A percentile compares a stretch with the other conserved stretches of the same genome.
Conservation (phyloP, 176 grass and related monocot genomes). For the Paspalum notatum region DNA sequence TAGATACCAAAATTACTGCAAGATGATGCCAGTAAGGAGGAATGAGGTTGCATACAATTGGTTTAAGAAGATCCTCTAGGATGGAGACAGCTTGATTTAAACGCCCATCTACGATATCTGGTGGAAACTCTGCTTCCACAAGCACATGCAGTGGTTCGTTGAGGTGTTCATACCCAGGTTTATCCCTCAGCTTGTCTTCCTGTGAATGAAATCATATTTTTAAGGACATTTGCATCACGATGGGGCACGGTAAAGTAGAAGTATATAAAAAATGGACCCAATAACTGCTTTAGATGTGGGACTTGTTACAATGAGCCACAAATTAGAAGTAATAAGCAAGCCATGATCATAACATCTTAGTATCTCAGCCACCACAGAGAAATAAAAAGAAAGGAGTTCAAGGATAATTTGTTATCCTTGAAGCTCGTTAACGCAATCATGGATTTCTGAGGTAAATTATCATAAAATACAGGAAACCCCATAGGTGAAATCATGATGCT, state of each 20-base stretch:
- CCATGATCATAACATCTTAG: not conserved
- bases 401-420: not conserved
- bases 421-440: conserved; percentile 9
- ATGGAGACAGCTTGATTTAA: conserved; percentile 85
- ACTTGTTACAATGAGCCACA: not conserved
- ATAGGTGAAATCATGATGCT: not conserved
- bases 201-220: conserved; percentile 42
- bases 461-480: not conserved
- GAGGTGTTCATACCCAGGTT: conserved; percentile 96
- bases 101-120: conserved; percentile 77
- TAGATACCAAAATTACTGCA: conserved; percentile 2
- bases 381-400: conserved; percentile 9
- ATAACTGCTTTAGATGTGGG: not conserved
- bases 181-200: conserved; percentile 99
- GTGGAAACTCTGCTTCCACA: conserved; percentile 93
- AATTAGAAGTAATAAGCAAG: conserved; percentile 12
- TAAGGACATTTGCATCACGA: conserved; percentile 18
- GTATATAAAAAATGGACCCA: not conserved
- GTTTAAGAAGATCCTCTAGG: conserved; percentile 94
- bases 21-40: not conserved
- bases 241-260: not conserved
- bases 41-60: conserved; percentile 61
- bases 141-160: conserved; percentile 96
- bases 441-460: not conserved
- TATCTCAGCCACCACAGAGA: not conserved